Evolutionary conservation across 495 filamentous ascomycete genomes (phyloP), one percentile per base, ranked within the genome.

Genomic region (Penicillium odoratum): DNA sequence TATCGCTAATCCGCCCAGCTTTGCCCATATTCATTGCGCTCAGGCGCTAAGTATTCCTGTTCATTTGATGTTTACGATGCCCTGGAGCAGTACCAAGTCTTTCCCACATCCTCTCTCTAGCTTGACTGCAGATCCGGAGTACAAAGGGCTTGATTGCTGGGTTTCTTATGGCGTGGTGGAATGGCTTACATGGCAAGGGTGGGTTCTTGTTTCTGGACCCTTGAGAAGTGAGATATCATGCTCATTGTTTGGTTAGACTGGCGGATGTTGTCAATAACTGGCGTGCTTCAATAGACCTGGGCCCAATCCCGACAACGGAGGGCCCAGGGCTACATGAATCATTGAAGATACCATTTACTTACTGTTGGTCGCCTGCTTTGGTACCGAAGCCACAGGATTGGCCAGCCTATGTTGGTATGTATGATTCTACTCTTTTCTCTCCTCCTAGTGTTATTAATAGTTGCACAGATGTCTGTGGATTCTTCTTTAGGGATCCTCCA

Each of bases 31-130:
- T 0, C 85, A 88, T 63, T 85, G 82, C 60, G 85, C 84, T 0
- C 77, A 88, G 66, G 81, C 78, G 21, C 62, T 89, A 8, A 78
- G 78, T 1, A 78, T 88, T 30, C 85, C 86, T 8, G 62, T 88
- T 9, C 85, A 88, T 60, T 69, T 89, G 57, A 84, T 88, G 77
- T 87, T 86, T 65, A 88, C 85, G 11, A 85, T 85, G 82, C 82
- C 83, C 0, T 86, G 81, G 77, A 80, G 73, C 33, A 74, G 75
- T 11, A 85, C 83, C 3, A 74, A 72, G 59, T 73, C 75, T 3
- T 84, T 83, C 67, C 80, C 82, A 2, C 83, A 85, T 70, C 82
- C 82, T 1, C 64, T 86, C 33, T 81, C 82, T 1, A 84, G 84
- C 60, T 68, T 85, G 11, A 26, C 16, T 34, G 11, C 36, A 18